phyloP scores from a whole-genome alignment of 2,329 filamentous ascomycete genomes.

The Ceratocystiopsis brevicomis region DNA sequence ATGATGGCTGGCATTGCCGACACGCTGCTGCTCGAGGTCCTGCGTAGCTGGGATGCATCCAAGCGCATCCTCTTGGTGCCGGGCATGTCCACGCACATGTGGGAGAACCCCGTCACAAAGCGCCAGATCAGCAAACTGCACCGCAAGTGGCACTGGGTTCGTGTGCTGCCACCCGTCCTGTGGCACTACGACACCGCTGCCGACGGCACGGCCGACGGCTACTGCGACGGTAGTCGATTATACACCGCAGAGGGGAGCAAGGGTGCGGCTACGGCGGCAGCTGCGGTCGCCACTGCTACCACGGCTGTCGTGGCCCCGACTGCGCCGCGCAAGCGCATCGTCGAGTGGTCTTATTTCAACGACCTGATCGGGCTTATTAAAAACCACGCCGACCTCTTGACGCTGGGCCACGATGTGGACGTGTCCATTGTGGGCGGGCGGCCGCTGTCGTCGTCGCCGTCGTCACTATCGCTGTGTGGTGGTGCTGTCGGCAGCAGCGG shows the following conservation, averaged over 20 bases:
- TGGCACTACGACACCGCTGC: slow-evolving; percentile 44
- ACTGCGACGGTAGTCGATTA: slow-evolving; percentile 15
- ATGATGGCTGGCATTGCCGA: slow-evolving; percentile 76
- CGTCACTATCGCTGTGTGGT: too few species aligned
- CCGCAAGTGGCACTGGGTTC: slow-evolving; percentile 72
- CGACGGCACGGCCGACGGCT: background rate
- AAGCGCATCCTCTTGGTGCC: slow-evolving; percentile 75
- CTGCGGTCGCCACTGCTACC: slow-evolving; percentile 3
- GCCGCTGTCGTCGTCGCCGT: too few species aligned
- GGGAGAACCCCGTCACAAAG: slow-evolving; percentile 77
- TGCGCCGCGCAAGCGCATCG: slow-evolving; percentile 25
- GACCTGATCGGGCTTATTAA: slow-evolving; percentile 57
- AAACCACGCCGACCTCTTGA: slow-evolving; percentile 58
- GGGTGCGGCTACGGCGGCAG: slow-evolving; percentile 8
- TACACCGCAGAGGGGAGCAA: background rate
- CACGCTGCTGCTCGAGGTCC: slow-evolving; percentile 59
- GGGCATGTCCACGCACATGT: slow-evolving; percentile 76
- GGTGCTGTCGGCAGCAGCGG: background rate
- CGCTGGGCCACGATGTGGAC: slow-evolving; percentile 53
- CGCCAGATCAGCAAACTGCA: slow-evolving; percentile 71
- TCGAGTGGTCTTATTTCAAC: slow-evolving; percentile 45
- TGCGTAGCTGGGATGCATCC: slow-evolving; percentile 71
- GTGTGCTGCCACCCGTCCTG: slow-evolving; percentile 60
- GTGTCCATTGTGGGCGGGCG: slow-evolving; percentile 18
- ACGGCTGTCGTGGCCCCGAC: too few species aligned